phyloP scores from a whole-genome alignment of 1,139 yeast species.

The Geotrichum cucujoidarum region DNA sequence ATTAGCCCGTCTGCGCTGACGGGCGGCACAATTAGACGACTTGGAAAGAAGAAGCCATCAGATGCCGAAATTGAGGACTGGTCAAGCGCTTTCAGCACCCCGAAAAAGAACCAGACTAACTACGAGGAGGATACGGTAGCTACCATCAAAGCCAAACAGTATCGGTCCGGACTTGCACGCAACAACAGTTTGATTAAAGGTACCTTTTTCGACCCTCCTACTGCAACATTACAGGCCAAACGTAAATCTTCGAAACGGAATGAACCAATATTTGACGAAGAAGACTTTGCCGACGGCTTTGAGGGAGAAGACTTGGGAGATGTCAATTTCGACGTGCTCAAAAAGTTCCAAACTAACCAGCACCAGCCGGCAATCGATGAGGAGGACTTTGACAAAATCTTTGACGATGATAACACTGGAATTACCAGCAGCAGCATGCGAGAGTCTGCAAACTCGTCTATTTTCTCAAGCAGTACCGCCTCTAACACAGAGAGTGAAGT shows the following conservation, averaged over 20 bases:
- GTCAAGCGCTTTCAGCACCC: neutral
- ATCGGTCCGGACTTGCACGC: neutral
- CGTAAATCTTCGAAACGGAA: neutral
- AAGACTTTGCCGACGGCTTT: constrained; percentile 17
- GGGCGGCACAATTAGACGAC: constrained; percentile 5
- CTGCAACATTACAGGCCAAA: constrained; percentile 5
- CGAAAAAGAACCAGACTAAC: neutral
- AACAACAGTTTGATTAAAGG: constrained; percentile 17
- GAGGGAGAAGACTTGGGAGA: constrained; percentile 9
- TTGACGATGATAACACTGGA: constrained; percentile 12
- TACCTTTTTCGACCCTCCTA: constrained; percentile 19
- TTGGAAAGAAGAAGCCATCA: neutral
- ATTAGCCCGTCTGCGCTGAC: neutral
- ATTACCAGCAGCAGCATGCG: neutral
- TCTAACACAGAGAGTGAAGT: constrained; percentile 19
- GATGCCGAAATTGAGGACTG: neutral
- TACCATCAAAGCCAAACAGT: constrained; percentile 11
- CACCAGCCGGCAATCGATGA: neutral
- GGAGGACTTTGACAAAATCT: constrained; percentile 8
- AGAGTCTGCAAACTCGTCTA: constrained; percentile 9
- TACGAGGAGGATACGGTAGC: neutral
- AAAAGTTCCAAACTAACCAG: constrained; percentile 10
- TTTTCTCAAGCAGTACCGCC: constrained; percentile 14
- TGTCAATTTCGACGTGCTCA: neutral
- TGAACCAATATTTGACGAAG: constrained; percentile 5